Evolutionary conservation across 176 grass and related monocot genomes (phyloP).

Genomic region (Ensete glaucum): DNA sequence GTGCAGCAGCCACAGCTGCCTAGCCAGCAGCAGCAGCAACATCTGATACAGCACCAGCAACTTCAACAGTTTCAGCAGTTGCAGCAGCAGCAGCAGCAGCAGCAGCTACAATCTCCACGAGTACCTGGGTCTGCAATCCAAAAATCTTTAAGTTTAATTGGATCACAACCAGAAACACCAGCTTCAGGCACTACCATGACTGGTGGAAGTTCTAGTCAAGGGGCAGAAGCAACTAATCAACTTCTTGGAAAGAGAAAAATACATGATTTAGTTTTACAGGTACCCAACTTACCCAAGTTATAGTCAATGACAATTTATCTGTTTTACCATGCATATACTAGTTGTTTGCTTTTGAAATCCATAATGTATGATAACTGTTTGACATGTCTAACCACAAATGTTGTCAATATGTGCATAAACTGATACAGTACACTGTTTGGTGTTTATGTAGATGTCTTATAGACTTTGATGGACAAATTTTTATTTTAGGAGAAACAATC

Average conservation of each 20-base stretch:
- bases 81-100: slow-evolving; percentile 60
- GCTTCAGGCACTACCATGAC: slow-evolving; percentile 41
- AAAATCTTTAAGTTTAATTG: slow-evolving; percentile 55
- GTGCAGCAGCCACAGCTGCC: slow-evolving; percentile 56
- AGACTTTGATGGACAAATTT: background rate
- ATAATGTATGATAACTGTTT: background rate
- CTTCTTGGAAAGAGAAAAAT: slow-evolving; percentile 92
- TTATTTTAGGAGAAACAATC: background rate
- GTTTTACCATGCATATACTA: background rate
- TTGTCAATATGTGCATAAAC: background rate
- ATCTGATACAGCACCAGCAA: slow-evolving; percentile 42
- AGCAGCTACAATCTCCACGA: slow-evolving; percentile 65
- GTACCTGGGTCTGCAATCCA: slow-evolving; percentile 50
- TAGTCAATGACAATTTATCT: background rate
- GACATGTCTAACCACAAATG: background rate
- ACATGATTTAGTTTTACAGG: slow-evolving; percentile 87
- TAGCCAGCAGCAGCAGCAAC: slow-evolving; percentile 24
- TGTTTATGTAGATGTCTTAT: too few relatives aligned
- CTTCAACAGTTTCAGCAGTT: slow-evolving; percentile 34
- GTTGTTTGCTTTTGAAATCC: background rate
- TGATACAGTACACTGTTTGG: background rate
- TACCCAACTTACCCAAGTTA: slow-evolving; percentile 5
- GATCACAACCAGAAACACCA: slow-evolving; percentile 62
- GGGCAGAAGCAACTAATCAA: slow-evolving; percentile 59
- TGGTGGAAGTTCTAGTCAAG: slow-evolving; percentile 59